Conservation (phyloP, 129 eudicot genomes). For the Saussurea involucrata region DNA sequence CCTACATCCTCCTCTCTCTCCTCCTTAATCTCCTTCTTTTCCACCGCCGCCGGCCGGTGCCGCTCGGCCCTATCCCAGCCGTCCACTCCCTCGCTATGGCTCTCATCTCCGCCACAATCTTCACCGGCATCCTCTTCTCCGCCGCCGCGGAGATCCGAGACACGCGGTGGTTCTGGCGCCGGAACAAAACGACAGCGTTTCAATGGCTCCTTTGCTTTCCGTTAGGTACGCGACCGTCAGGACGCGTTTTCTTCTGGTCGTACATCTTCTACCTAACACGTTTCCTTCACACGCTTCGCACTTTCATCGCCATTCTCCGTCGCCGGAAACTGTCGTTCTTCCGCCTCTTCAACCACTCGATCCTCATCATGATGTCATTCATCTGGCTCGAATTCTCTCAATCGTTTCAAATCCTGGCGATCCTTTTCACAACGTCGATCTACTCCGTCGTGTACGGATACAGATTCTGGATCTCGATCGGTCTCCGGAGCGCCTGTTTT, state of each 20-base stretch:
- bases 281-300: slow-evolving; percentile 61
- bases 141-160: slow-evolving; percentile 83
- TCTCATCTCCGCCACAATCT: slow-evolving; percentile 55
- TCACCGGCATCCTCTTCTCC: slow-evolving; percentile 63
- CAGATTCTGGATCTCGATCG: slow-evolving; percentile 57
- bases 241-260: slow-evolving; percentile 91
- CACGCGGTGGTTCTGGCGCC: slow-evolving; percentile 80
- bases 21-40: slow-evolving; percentile 17
- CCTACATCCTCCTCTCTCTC: slow-evolving; percentile 18
- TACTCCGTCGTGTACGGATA: slow-evolving; percentile 46
- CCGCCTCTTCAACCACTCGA: slow-evolving; percentile 55
- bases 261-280: slow-evolving; percentile 71
- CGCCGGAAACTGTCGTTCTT: slow-evolving; percentile 44
- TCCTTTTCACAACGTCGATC: slow-evolving; percentile 45
- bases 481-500: slow-evolving; percentile 64
- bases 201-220: slow-evolving; percentile 90
- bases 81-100: slow-evolving; percentile 30
- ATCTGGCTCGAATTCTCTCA: slow-evolving; percentile 86
- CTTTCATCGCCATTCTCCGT: slow-evolving; percentile 36
- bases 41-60: slow-evolving; percentile 19
- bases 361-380: slow-evolving; percentile 49
- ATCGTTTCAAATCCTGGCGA: slow-evolving; percentile 69
- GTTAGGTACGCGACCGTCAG: slow-evolving; percentile 78
- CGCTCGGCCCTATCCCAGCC: slow-evolving; percentile 32
- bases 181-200: slow-evolving; percentile 50